These are phyloP conservation scores for Boletus subparvulus DNA, from an alignment of 768 basidiomycete species.

Conservation along the genomic window DNA sequence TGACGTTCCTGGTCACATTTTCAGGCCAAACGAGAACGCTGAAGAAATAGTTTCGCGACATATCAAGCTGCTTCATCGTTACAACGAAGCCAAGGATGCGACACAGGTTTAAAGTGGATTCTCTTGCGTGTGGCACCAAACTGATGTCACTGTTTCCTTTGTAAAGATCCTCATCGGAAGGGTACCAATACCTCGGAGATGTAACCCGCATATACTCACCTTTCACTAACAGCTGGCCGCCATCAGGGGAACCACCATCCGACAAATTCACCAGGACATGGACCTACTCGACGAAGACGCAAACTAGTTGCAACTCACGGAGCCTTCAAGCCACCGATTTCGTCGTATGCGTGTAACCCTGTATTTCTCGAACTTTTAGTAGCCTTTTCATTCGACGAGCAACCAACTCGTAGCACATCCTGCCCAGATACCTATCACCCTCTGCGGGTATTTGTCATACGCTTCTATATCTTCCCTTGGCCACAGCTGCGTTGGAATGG, in stretches of 20 bases:
- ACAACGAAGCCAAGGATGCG: constrained; percentile 84
- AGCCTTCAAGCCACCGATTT: not conserved
- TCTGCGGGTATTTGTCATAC: constrained; percentile 9
- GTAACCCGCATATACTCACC: constrained; percentile 10
- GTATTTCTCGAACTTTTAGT: not conserved
- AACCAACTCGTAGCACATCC: constrained; percentile 37
- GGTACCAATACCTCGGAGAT: constrained; percentile 38
- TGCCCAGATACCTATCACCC: constrained; percentile 26
- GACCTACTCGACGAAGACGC: constrained; percentile 61
- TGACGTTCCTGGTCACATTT: not conserved
- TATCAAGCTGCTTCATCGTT: constrained; percentile 69
- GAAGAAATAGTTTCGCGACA: constrained; percentile 62
- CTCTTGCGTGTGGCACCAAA: not conserved
- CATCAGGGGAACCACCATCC: constrained; percentile 65
- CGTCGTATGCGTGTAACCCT: not conserved
- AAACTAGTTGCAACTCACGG: constrained; percentile 14
- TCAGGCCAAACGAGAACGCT: constrained; percentile 46
- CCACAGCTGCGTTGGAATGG: constrained; percentile 54
- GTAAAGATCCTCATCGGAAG: constrained; percentile 74
- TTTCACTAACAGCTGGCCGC: constrained; percentile 60
- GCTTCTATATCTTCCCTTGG: constrained; percentile 28
- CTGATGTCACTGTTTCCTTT: constrained; percentile 1
- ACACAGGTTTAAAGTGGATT: constrained; percentile 52
- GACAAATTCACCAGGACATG: constrained; percentile 72
- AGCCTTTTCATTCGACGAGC: constrained; percentile 22